A percentile compares a stretch with the other conserved stretches of the same genome.
Conservation (phyloP, 2,329 filamentous ascomycete species). For the Fusarium sp. region DNA sequence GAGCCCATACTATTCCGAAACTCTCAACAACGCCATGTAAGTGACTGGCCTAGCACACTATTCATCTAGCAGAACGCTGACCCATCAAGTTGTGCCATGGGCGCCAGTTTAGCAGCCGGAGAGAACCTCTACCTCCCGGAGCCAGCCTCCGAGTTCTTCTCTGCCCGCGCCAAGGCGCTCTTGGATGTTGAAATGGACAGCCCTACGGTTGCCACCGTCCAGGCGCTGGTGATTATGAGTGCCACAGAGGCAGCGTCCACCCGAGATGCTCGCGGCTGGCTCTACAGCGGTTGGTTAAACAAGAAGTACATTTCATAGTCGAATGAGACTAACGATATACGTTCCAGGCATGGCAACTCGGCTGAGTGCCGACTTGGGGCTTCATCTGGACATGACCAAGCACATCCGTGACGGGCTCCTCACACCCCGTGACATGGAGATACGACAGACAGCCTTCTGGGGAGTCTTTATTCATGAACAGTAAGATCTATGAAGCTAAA, state of each 20-base stretch:
- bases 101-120: slow-evolving; percentile 14
- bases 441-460: slow-evolving; percentile 29
- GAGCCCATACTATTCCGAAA: slow-evolving; percentile 41
- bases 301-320: neutral
- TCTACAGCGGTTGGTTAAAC: slow-evolving; percentile 37
- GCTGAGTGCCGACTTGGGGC: slow-evolving; percentile 27
- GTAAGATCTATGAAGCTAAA: neutral
- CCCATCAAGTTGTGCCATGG: slow-evolving; percentile 18
- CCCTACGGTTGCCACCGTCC: slow-evolving; percentile 36
- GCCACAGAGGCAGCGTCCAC: slow-evolving; percentile 35
- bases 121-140: neutral
- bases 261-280: slow-evolving; percentile 37
- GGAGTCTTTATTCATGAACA: slow-evolving; percentile 30
- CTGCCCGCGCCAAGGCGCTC: slow-evolving; percentile 33
- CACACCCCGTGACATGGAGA: slow-evolving; percentile 12
- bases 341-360: slow-evolving; percentile 27
- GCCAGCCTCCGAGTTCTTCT: slow-evolving; percentile 34
- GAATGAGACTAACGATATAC: neutral
- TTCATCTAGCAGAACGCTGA: neutral
- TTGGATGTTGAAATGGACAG: slow-evolving; percentile 41
- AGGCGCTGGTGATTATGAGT: slow-evolving; percentile 39
- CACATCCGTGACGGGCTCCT: slow-evolving; percentile 12
- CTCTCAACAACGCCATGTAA: slow-evolving; percentile 41
- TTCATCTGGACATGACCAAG: slow-evolving; percentile 26
- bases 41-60: no score